phyloP scores from a whole-genome alignment of 2,329 filamentous ascomycete species.

The Fusarium subglutinans region DNA sequence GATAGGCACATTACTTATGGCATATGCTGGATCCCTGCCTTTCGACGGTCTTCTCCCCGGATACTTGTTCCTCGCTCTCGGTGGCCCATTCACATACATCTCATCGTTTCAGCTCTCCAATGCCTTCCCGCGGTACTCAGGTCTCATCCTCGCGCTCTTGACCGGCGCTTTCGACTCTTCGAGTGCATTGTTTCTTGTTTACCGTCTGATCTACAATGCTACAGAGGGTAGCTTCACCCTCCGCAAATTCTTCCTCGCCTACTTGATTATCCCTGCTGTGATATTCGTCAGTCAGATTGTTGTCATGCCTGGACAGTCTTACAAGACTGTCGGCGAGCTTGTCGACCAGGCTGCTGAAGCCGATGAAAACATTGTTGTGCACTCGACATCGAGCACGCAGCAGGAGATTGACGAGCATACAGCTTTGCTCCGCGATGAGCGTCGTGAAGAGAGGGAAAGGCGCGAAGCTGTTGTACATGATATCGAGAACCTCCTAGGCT shows the following conservation, averaged over 20 bases:
- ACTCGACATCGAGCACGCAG: slow-evolving; percentile 37
- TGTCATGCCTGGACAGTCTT: slow-evolving; percentile 78
- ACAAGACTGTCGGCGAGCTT: slow-evolving; percentile 87
- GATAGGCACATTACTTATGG: slow-evolving; percentile 76
- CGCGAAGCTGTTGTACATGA: slow-evolving; percentile 73
- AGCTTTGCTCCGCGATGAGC: slow-evolving; percentile 63
- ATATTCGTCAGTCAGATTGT: slow-evolving; percentile 74
- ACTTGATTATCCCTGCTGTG: slow-evolving; percentile 74
- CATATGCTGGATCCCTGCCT: slow-evolving; percentile 66
- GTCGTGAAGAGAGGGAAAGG: slow-evolving; percentile 66
- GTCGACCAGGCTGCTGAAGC: slow-evolving; percentile 74
- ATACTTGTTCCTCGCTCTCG: slow-evolving; percentile 80
- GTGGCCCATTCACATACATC: slow-evolving; percentile 84
- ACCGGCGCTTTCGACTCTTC: slow-evolving; percentile 87
- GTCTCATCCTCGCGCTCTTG: slow-evolving; percentile 80
- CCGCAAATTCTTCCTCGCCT: slow-evolving; percentile 75
- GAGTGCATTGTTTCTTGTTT: slow-evolving; percentile 79
- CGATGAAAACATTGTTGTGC: slow-evolving; percentile 44
- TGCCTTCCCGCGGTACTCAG: slow-evolving; percentile 79
- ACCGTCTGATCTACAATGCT: slow-evolving; percentile 74
- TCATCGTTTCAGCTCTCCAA: slow-evolving; percentile 87
- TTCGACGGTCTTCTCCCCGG: slow-evolving; percentile 79
- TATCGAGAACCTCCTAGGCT: slow-evolving; percentile 78
- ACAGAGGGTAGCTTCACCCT: slow-evolving; percentile 66
- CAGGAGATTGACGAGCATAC: slow-evolving; percentile 64